Evolutionary conservation across 2,329 filamentous ascomycete species (phyloP), one percentile per base, ranked within the genome.

Genomic region (Fonsecaea pugnacius): DNA sequence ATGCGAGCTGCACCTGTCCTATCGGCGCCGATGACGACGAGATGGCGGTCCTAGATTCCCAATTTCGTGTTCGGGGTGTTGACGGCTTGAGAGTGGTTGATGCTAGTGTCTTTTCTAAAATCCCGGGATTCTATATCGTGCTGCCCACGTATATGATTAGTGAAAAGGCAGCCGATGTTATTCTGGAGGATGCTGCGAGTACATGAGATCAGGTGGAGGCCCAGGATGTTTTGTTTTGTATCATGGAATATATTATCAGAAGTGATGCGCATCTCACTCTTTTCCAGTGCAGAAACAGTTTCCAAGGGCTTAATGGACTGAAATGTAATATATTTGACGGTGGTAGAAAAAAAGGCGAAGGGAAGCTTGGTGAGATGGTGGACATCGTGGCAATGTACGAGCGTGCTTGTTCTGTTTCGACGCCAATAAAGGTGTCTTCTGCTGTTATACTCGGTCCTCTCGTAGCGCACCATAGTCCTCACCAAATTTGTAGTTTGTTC

Each of bases 151-250:
- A 85, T 68, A 84, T 88, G 73, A 77, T 85, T 4, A 80, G 79
- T 1, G 85, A 89, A 77, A 89, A 88, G 78, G 86, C 86, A 0
- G 83, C 84, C 1, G 85, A 87, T 73, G 81, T 80, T 5, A 87
- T 88, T 58, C 59, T 80, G 56, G 0, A 60, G 24, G 62, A 60
- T 60, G 55, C 60, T 46, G 40, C 40, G 10, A 24, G 21, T 46
- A 18, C 18, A 7, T 46, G 36, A 46, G 40, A 46, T 46, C n/a
- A 9, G 21, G 40, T 14, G 36, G 36, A 12, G 5, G 14, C 16
- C n/a, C n/a, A 5, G 36, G n/a, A 4, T 30, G 27, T 6, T 16
- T 40, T 40, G 36, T 2, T 6, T 5, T 40, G 12, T 12, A 40
- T 40, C 12, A 16, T 40, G 14, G 14, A 3, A 30, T 6, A 30